Evolutionary conservation across 2,329 filamentous ascomycete species (phyloP), one percentile per base, ranked within the genome.

Genomic region (Purpureocillium lavendulum): DNA sequence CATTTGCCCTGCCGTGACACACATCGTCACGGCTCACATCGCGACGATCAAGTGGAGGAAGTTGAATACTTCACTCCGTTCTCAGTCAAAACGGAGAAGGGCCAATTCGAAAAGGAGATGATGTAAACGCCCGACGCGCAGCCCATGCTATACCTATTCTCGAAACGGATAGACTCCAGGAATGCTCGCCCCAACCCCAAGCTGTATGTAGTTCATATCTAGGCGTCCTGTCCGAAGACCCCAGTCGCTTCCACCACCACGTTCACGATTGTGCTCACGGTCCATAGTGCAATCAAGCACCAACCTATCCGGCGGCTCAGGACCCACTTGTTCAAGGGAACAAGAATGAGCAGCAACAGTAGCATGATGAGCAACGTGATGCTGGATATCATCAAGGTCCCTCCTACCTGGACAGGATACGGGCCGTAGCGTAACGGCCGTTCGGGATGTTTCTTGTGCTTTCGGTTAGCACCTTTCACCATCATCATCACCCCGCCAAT

Each of bases 401-500:
- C 85, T 43, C 82, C 87, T 40, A 98, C 83, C 47, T 87, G 75
- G 42, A 98, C 85, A 40, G 80, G 73, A 57, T 96, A 97, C 1
- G 86, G 78, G 49, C 80, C 77, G 57, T 88, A 89, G 40, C 71
- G 65, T 41, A 84, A 61, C 4, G 77, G 73, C 42, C 68, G 64
- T 14, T 77, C 67, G 0, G 85, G 85, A 52, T 90, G 80, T 49
- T 82, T 81, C 21, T 67, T 62, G 44, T 86, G 78, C 38, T 70
- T 70, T 45, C 77, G 70, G 49, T 83, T 76, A 14, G 83, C 84
- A 26, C 77, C 73, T 40, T 74, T 73, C 13, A 94, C 71, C 41
- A 86, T 89, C 75, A 96, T 92, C 57, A 89, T 94, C 30, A 87
- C 75, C 13, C 92, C 92, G 18, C 84, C 85, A 4, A 97, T 70